A percentile compares a stretch with the other conserved stretches of the same genome.
Conservation (phyloP, 2,329 filamentous ascomycete species). For the Calonectria pseudoturangicola region DNA sequence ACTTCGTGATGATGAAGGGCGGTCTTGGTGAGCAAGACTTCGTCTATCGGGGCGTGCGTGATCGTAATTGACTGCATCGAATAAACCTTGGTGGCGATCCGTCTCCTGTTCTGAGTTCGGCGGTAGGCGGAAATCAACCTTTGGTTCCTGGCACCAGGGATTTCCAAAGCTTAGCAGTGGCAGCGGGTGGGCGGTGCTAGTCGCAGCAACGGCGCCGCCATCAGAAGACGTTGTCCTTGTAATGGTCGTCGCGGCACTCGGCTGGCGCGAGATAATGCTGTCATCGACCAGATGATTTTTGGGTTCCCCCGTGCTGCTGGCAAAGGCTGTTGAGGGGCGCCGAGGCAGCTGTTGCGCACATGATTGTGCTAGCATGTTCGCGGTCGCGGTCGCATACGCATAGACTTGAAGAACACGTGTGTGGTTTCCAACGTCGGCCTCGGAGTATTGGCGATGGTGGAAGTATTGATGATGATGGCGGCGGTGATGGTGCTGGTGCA, state of each 20-base stretch:
- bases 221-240: slow-evolving; percentile 36
- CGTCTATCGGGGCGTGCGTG: slow-evolving; percentile 46
- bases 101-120: slow-evolving; percentile 38
- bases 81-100: slow-evolving; percentile 47
- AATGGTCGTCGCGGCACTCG: slow-evolving; percentile 46
- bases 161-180: slow-evolving; percentile 37
- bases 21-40: slow-evolving; percentile 43
- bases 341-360: slow-evolving; percentile 44
- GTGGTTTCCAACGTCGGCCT: slow-evolving; percentile 38
- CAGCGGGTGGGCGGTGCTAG: slow-evolving; percentile 31
- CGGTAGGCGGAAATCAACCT: slow-evolving; percentile 47
- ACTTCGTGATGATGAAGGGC: slow-evolving; percentile 56
- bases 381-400: slow-evolving; percentile 47
- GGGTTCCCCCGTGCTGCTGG: slow-evolving; percentile 38
- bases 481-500: slow-evolving; percentile 17
- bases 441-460: slow-evolving; percentile 33
- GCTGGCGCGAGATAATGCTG: slow-evolving; percentile 53
- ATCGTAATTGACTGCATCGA: slow-evolving; percentile 51
- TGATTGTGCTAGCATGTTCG: slow-evolving; percentile 43
- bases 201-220: slow-evolving; percentile 36
- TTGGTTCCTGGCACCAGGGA: slow-evolving; percentile 46
- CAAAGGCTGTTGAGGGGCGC: slow-evolving; percentile 43
- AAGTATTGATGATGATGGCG: slow-evolving; percentile 43
- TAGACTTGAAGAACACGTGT: slow-evolving; percentile 45
- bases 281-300: slow-evolving; percentile 44